phyloP scores from a whole-genome alignment of 225 moss, liverwort and hornwort species.

The Physcomitrellopsis africana region DNA sequence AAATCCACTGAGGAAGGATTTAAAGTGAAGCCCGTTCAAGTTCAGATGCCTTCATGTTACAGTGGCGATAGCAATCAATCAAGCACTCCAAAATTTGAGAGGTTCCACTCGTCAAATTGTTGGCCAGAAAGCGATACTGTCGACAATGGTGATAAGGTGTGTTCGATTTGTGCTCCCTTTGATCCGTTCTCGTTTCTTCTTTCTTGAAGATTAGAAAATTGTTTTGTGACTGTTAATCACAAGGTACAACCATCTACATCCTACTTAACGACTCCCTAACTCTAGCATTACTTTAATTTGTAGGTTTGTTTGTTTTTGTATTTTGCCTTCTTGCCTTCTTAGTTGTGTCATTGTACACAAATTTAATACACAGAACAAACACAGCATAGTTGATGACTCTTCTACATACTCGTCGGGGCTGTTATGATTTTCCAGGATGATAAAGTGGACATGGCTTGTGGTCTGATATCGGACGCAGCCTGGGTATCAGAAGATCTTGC shows the following conservation, averaged over 20 bases:
- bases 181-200: constrained; percentile 15
- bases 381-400: constrained; percentile 16
- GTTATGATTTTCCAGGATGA: constrained; percentile 48
- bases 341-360: neutral
- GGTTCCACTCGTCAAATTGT: constrained; percentile 18
- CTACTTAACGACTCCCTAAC: no score
- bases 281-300: no score
- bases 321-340: no score
- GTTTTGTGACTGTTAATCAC: no score
- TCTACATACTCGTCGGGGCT: constrained; percentile 18
- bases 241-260: no score
- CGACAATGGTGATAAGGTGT: constrained; percentile 43
- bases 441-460: constrained; percentile 62
- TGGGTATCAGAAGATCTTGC: constrained; percentile 63
- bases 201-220: neutral
- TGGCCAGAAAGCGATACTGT: constrained; percentile 28
- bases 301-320: no score
- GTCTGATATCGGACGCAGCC: constrained; percentile 57
- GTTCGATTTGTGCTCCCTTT: constrained; percentile 17
- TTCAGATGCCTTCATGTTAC: constrained; percentile 32
- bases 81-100: constrained; percentile 29
- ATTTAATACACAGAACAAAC: no score
- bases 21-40: constrained; percentile 39
- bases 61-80: constrained; percentile 24
- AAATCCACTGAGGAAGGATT: constrained; percentile 42